A percentile compares a stretch with the other conserved stretches of the same genome.
Conservation (phyloP, 768 basidiomycete species). For the Clavulina sp. region DNA sequence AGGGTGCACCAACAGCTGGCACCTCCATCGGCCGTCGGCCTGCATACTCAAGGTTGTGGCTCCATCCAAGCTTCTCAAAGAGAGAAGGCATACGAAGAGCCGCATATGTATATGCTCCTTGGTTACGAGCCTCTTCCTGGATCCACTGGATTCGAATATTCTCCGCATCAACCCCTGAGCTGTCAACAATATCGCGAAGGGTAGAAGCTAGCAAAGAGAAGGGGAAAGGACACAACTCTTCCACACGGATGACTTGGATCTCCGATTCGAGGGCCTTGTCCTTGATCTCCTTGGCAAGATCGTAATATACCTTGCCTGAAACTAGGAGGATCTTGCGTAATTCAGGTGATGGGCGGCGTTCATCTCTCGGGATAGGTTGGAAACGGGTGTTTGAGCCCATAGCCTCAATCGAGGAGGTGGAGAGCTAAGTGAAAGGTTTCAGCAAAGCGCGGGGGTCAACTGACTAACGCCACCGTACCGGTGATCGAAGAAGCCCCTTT, state of each 20-base stretch:
- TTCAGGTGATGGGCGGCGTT: conserved; percentile 26
- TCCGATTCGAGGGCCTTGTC: conserved; percentile 26
- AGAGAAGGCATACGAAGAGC: conserved; percentile 35
- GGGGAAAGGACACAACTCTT: conserved; percentile 83
- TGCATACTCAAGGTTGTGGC: conserved; percentile 30
- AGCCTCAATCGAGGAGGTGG: conserved; percentile 48
- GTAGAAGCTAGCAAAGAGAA: conserved; percentile 33
- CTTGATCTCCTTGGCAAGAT: conserved; percentile 54
- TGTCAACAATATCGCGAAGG: conserved; percentile 31
- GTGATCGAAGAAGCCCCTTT: conserved; percentile 61
- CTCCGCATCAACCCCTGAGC: not conserved
- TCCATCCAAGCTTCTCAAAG: conserved; percentile 24
- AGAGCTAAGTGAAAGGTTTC: conserved; percentile 32
- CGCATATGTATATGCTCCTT: conserved; percentile 65
- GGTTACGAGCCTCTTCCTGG: conserved; percentile 82
- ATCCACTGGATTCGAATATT: conserved; percentile 44
- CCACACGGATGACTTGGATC: conserved; percentile 59
- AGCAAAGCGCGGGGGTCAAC: not conserved
- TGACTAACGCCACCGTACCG: conserved; percentile 29
- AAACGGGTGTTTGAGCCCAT: conserved; percentile 43
- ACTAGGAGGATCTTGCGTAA: conserved; percentile 53
- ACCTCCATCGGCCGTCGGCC: conserved; percentile 57
- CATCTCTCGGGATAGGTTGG: conserved; percentile 49
- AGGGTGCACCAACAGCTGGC: conserved; percentile 61
- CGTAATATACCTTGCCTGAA: conserved; percentile 79